Evolutionary conservation across 208 protist species (phyloP).

Genomic region (Crithidia sp.): DNA sequence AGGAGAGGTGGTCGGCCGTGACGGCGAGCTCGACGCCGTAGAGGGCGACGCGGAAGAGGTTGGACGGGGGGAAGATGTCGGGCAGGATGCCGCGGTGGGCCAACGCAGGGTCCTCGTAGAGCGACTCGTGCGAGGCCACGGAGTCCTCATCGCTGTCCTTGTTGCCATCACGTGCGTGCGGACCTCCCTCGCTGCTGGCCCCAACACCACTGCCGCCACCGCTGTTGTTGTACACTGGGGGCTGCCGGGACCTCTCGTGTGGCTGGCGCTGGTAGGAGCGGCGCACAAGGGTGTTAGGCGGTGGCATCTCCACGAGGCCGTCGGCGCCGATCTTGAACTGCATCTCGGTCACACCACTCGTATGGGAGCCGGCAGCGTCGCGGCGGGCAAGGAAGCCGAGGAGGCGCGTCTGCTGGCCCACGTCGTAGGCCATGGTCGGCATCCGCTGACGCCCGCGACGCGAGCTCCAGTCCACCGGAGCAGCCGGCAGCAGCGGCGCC

Average conservation of each 20-base stretch:
- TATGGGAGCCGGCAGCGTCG: slow-evolving; percentile 11
- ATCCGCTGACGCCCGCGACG: slow-evolving; percentile 23
- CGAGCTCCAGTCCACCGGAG: slow-evolving; percentile 28
- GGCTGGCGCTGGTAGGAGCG: not conserved
- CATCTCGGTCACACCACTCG: slow-evolving; percentile 6
- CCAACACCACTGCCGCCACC: not conserved
- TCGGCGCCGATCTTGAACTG: slow-evolving; percentile 25
- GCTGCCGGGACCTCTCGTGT: not conserved
- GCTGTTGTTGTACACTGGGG: not conserved
- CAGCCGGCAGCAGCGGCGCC: not conserved
- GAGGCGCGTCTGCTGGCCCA: slow-evolving; percentile 30
- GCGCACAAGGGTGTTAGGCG: slow-evolving; percentile 27
- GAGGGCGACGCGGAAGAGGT: slow-evolving; percentile 49
- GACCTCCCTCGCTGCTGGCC: no score
- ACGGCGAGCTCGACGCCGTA: slow-evolving; percentile 75
- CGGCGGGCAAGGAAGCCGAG: slow-evolving; percentile 25
- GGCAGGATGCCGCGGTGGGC: slow-evolving; percentile 28
- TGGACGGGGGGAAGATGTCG: slow-evolving; percentile 31
- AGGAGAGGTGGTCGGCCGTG: slow-evolving; percentile 49
- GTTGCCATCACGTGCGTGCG: not conserved
- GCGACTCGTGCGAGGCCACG: slow-evolving; percentile 35
- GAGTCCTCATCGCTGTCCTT: slow-evolving; percentile 15
- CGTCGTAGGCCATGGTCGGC: slow-evolving; percentile 25
- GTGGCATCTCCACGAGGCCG: slow-evolving; percentile 38
- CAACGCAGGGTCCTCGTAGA: slow-evolving; percentile 28